Evolutionary conservation across 768 basidiomycete genomes (phyloP), one percentile per base, ranked within the genome.

Genomic region (Pisolithus orientalis): DNA sequence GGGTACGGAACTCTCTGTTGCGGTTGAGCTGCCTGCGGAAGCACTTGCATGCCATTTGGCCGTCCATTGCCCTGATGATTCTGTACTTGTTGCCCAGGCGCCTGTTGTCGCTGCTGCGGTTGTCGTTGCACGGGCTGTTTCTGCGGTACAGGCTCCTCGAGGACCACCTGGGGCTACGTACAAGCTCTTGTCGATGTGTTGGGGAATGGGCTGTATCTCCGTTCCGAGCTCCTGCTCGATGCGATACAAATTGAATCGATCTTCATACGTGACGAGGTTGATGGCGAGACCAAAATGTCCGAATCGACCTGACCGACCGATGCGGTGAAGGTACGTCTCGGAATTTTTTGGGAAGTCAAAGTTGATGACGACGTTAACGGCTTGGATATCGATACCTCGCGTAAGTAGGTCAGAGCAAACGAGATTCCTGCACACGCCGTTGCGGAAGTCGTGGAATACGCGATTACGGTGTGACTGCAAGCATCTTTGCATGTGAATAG

Each of bases 401-500:
- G 95, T 99, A 65, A 99, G 85, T 57, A 99, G 84, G 73, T 99
- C 95, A 49, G 84, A 87, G 75, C 95, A 99, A 67, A 99, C 95
- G 59, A 99, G 85, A 75, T 99, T 99, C 62, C 95, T 87, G 77
- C 95, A 97, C 44, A 94, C 92, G 57, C 95, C 95, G 64, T 91
- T 92, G 58, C 96, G 86, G 84, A 99, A 99, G 72, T 98, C 95
- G 77, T 99, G 95, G 82, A 99, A 99, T 60, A 99, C 95, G 66
- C 95, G 91, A 73, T 99, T 99, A 55, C 95, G 92, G 72, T 98
- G 93, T 31, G 89, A 87, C 74, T 99, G 95, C 13, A 97, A 97
- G 84, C 95, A 99, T 99, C 76, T 94, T 95, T 49, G 95, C 95
- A 70, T 99, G 95, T 47, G 95, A 98, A 79, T 96, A 99, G 84